Base-by-base conservation (phyloP, 164 flowering plant species). In the Buxus sempervirens region DNA sequence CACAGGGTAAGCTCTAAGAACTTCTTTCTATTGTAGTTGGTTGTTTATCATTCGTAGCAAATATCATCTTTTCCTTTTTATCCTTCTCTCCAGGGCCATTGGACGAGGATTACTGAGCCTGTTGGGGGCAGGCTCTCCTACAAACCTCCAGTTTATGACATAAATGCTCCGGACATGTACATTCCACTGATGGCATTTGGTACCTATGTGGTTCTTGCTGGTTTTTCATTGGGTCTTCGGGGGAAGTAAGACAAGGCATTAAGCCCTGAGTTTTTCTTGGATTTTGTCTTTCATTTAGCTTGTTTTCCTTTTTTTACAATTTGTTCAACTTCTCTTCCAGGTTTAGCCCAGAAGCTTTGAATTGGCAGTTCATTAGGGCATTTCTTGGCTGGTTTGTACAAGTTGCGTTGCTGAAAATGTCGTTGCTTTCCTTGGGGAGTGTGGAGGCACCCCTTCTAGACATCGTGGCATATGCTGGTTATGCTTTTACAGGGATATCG, bases 141-240 rank as follows among this genome's bases (percentile, higher is more conserved):
- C 12, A 45, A 45, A 45, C 51, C 51, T 45, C 51, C 51, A 45
- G 18, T 45, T 15, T 45, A 45, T 45, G 51, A 45, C 51, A 55
- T 55, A 55, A 55, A 55, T 55, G 58, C 58, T n/a, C 58, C 58
- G 13, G 58, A 55, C 58, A n/a, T 55, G 23, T 55, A 55, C 23
- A 55, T 55, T 55, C 58, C 58, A n/a, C 13, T 55, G 21, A 55
- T 55, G 58, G 58, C 58, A 55, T 55, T 55, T 55, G 58, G 23
- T 55, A 55, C 58, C 58, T 55, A 55, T 20, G 23, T n/a, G 58
- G 25, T 55, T 55, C 58, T 55, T n/a, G 23, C 58, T 18, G 23
- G 58, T n/a, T 23, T 55, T 24, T 55, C 23, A 20, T 55, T 55
- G 58, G 58, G 58, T 55, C 58, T 55, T 55, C 58, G n/a, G 5